Conservation (phyloP, 257 asterid genomes). For the Striga asiatica region DNA sequence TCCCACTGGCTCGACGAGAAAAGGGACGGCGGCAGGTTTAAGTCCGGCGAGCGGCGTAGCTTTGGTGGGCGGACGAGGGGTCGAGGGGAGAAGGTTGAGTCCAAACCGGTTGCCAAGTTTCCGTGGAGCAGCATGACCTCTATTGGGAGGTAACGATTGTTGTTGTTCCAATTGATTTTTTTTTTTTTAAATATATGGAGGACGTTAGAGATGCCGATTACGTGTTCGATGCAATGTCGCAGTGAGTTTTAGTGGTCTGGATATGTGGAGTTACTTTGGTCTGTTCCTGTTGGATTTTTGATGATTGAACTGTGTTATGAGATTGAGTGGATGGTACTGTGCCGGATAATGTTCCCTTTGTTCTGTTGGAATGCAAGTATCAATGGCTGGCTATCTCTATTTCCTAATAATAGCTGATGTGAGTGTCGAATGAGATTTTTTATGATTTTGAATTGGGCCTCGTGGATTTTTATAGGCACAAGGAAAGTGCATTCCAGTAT, state of each 20-base stretch:
- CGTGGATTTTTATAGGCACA: no score
- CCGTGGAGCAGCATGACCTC: conserved; percentile 86
- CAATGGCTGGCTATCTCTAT: neutral
- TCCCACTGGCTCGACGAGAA: conserved; percentile 85
- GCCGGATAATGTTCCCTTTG: neutral
- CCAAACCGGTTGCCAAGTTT: conserved; percentile 38
- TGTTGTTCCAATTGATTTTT: neutral
- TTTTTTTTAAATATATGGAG: neutral
- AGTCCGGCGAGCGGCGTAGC: conserved; percentile 24
- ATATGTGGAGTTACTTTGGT: neutral
- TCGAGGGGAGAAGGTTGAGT: conserved; percentile 7
- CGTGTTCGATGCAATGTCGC: conserved; percentile 15
- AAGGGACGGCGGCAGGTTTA: conserved; percentile 23
- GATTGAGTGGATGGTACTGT: neutral
- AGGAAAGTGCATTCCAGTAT: neutral
- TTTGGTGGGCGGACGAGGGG: conserved; percentile 16
- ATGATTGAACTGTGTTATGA: neutral
- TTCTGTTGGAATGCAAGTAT: no score
- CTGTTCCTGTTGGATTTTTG: neutral
- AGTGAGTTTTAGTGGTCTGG: neutral
- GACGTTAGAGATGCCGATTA: neutral
- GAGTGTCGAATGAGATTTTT: neutral
- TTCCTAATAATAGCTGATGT: neutral
- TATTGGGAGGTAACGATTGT: conserved; percentile 32
- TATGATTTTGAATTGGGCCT: neutral